phyloP scores from a whole-genome alignment of 2,329 filamentous ascomycete genomes.

The Byssothecium circinans region DNA sequence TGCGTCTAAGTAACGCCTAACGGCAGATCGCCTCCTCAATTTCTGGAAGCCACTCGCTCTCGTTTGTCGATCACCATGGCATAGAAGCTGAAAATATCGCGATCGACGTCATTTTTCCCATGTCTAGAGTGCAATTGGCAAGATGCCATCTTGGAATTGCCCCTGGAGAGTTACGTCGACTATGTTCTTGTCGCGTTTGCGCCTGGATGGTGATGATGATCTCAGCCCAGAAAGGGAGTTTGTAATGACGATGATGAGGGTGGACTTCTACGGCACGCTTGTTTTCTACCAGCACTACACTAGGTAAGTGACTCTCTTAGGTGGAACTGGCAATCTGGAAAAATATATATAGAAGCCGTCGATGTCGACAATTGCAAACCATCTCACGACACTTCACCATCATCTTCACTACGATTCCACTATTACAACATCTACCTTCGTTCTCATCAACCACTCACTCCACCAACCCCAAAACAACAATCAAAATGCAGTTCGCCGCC shows the following conservation, averaged over 20 bases:
- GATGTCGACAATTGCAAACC: constrained; percentile 21
- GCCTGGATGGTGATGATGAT: constrained; percentile 24
- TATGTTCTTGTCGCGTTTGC: constrained; percentile 3
- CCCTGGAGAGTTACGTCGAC: constrained; percentile 17
- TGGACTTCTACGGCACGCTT: constrained; percentile 1
- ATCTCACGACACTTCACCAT: constrained; percentile 27
- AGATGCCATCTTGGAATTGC: constrained; percentile 18
- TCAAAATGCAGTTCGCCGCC: constrained; percentile 40
- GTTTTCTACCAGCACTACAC: neutral
- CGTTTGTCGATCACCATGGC: constrained; percentile 10
- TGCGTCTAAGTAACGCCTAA: constrained; percentile 12
- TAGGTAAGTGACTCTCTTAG: no score
- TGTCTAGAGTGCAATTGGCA: constrained; percentile 9
- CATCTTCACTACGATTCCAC: constrained; percentile 5
- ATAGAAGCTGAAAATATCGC: constrained; percentile 28
- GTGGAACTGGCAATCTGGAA: constrained; percentile 2
- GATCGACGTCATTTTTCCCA: constrained; percentile 32
- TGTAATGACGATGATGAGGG: constrained; percentile 29
- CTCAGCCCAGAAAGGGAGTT: constrained; percentile 12
- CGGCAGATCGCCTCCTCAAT: constrained; percentile 12
- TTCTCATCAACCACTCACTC: constrained; percentile 9
- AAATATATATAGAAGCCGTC: constrained; percentile 40
- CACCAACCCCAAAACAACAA: constrained; percentile 12
- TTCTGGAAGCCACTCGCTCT: constrained; percentile 19
- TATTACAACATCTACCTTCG: constrained; percentile 12